A percentile compares a stretch with the other conserved stretches of the same genome.
These are phyloP conservation scores for Rhododendron henanense DNA, from an alignment of 148 eudicot species.

Conservation along the genomic window DNA sequence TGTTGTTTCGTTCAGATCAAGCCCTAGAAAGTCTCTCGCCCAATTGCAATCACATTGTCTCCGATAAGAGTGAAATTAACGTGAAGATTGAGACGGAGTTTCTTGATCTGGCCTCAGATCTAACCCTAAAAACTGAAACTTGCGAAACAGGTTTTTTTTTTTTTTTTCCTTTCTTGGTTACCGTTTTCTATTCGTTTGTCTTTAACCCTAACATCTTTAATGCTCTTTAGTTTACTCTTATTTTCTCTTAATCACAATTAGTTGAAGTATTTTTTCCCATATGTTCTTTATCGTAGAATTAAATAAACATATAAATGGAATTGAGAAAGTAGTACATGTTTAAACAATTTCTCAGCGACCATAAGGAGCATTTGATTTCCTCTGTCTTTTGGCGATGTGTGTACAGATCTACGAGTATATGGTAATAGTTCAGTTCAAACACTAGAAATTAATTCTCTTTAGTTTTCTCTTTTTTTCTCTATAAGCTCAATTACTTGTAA, in stretches of 20 bases:
- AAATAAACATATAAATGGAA: no score
- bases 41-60: constrained; percentile 11
- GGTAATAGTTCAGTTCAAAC: constrained; percentile 29
- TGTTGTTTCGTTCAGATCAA: constrained; percentile 19
- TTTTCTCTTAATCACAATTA: not conserved
- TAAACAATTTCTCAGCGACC: not conserved
- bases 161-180: not conserved
- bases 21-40: constrained; percentile 11
- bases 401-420: not conserved
- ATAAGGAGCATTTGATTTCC: not conserved
- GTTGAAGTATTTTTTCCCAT: not conserved
- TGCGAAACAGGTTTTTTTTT: not conserved
- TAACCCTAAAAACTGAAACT: not conserved
- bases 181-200: not conserved
- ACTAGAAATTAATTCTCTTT: constrained; percentile 13
- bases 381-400: not conserved
- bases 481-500: no score
- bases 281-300: not conserved
- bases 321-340: not conserved
- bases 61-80: not conserved
- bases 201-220: not conserved
- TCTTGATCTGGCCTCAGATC: not conserved
- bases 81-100: not conserved
- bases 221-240: not conserved
- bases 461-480: no score